These are phyloP conservation scores for Cornus florida DNA, from an alignment of 148 eudicot species.

Conservation along the genomic window DNA sequence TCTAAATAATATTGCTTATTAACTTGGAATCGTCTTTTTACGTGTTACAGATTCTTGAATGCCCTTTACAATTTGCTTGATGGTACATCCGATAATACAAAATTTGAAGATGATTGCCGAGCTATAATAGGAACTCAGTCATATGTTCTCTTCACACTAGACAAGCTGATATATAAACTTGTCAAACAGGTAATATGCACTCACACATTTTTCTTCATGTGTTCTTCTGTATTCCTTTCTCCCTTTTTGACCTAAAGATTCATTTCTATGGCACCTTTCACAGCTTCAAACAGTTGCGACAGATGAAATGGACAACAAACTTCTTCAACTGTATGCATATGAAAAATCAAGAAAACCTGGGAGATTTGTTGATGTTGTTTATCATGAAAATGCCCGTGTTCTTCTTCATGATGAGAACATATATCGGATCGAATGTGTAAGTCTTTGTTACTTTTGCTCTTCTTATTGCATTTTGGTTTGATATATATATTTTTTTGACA, in stretches of 20 bases:
- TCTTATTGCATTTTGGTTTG: background rate
- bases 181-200: slow-evolving; percentile 68
- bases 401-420: slow-evolving; percentile 77
- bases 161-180: slow-evolving; percentile 83
- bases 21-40: slow-evolving; percentile 1
- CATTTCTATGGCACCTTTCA: slow-evolving; percentile 2
- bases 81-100: slow-evolving; percentile 81
- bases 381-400: slow-evolving; percentile 73
- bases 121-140: slow-evolving; percentile 88
- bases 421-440: slow-evolving; percentile 78
- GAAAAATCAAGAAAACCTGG: slow-evolving; percentile 70
- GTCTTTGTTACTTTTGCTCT: slow-evolving; percentile 18
- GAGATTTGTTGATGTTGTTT: slow-evolving; percentile 62
- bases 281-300: slow-evolving; percentile 80
- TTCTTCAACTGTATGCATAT: slow-evolving; percentile 78
- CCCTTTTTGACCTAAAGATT: slow-evolving; percentile 11
- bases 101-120: slow-evolving; percentile 96
- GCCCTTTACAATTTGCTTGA: slow-evolving; percentile 74
- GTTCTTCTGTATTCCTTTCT: background rate
- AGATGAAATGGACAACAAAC: slow-evolving; percentile 73
- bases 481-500: background rate
- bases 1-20: slow-evolving; percentile 1
- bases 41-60: slow-evolving; percentile 60
- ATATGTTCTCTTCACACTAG: slow-evolving; percentile 82
- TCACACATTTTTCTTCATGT: background rate